Evolutionary conservation across 768 basidiomycete species (phyloP), one percentile per base, ranked within the genome.

Genomic region (Kwoniella newhampshirensis): DNA sequence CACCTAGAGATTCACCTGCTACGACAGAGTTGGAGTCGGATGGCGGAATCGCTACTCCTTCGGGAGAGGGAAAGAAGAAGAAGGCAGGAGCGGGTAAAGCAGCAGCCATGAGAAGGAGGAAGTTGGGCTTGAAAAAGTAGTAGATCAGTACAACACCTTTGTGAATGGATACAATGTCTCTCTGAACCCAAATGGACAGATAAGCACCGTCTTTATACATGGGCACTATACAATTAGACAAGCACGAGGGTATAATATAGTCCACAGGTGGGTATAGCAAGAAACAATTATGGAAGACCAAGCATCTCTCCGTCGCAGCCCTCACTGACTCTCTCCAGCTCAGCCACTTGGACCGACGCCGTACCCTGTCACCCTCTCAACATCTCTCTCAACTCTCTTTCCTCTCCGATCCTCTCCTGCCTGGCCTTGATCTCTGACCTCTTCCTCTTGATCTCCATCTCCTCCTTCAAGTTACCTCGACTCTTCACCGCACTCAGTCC

Each of bases 81-180:
- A 65, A 59, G 54, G 18, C 41, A 13, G 64, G 57, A 15, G 37
- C 44, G 15, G 70, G 70, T 4, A 68, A 69, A 43, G 64, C 70
- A 6, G 63, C 55, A 3, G 70, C 51, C 6, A 53, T 53, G 44
- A 57, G 70, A 42, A 51, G 65, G 51, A 57, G 70, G 43, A 72
- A 72, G 59, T 68, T 72, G 70, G 67, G 37, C 3, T 52, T 65
- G 55, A 68, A 68, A 42, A 65, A 67, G 51, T 67, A 58, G 26
- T 32, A 32, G 7, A 6, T 32, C 7, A 32, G 32, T 32, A 32
- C 13, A 32, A n/a, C n/a, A n/a, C n/a, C n/a, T n/a, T n/a, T n/a
- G n/a, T n/a, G n/a, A n/a, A n/a, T 6, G 32, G 6, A 32, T 6
- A 32, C 13, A 32, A 32, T 32, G 13, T 32, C 32, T 32, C 32